Percentiles rank a stretch among this genome's conserved stretches.
phyloP scores from a whole-genome alignment of 495 filamentous ascomycete species.

The Penicillium lividum region DNA sequence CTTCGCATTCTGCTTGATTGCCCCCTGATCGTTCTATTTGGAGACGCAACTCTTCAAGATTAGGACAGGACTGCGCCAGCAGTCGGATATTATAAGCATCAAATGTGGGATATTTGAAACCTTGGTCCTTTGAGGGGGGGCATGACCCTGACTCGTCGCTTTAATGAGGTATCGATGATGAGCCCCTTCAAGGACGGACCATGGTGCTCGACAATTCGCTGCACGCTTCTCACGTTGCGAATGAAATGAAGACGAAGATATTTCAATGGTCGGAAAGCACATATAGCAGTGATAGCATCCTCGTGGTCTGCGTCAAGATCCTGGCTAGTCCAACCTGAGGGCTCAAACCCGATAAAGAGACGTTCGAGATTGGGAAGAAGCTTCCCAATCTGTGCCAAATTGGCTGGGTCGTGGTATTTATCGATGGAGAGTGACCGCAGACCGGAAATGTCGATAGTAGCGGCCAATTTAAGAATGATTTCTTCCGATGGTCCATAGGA shows the following conservation, averaged over 20 bases:
- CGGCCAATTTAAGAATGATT: background rate
- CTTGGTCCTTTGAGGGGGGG: too few relatives aligned
- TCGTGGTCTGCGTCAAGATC: background rate
- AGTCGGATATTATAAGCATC: background rate
- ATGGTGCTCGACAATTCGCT: conserved; percentile 13
- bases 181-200: conserved; percentile 16
- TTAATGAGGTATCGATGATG: background rate
- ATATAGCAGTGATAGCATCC: conserved; percentile 5
- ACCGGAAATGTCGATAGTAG: background rate
- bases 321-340: too few relatives aligned
- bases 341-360: background rate
- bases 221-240: background rate
- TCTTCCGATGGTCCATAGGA: background rate
- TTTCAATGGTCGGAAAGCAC: conserved; percentile 11
- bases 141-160: background rate
- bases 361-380: background rate
- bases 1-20: conserved; percentile 6
- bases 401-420: background rate
- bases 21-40: background rate
- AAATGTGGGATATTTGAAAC: background rate
- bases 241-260: conserved; percentile 8
- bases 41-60: background rate
- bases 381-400: background rate
- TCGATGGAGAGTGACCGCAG: background rate
- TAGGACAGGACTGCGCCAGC: background rate